Base-by-base conservation (phyloP, 2,329 filamentous ascomycete genomes). In the Fusarium hostae region DNA sequence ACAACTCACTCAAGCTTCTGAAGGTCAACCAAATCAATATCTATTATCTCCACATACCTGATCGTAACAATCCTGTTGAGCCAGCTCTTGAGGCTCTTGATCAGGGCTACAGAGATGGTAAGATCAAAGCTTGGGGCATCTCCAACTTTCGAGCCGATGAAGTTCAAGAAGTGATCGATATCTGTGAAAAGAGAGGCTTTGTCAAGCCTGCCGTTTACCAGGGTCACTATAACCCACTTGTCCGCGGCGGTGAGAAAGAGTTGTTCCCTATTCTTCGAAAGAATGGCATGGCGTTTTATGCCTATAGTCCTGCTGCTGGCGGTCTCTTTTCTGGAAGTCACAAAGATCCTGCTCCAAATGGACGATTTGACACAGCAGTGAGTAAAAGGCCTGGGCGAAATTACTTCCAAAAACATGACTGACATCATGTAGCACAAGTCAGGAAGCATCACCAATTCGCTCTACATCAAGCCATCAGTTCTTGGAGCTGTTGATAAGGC, bases 151-250 rank as follows among this genome's bases (percentile, higher is more conserved):
- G 78, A 0, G 81, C 81, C 3, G 78, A 78, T 4, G 83, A 87
- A 64, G 84, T 87, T 1, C 78, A 83, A 54, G 59, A 80, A 47
- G 78, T 86, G 6, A 59, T 84, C 37, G 75, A 79, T 13, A 81
- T 86, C 16, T 87, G 85, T 68, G 79, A 83, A 40, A 66, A 81
- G 22, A 76, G 81, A 7, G 80, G 80, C 2, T 86, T 76, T 30
- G 78, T 84, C 18, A 80, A 79, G 59, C 85, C 85, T 0, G 79
- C 75, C 8, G 82, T 85, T 6, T 87, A 85, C 65, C 82, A 87
- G 68, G 84, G 85, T 3, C 79, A 82, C 11, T 87, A 87, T 75
- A 86, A 86, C 59, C 77, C 81, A 11, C 74, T 87, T 16, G 79
- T 79, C 6, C 79, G 86, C 47, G 75, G 79, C 5, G 78, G 76